Evolutionary conservation across 164 flowering plant species (phyloP).

Genomic region (Stephania cephalantha): DNA sequence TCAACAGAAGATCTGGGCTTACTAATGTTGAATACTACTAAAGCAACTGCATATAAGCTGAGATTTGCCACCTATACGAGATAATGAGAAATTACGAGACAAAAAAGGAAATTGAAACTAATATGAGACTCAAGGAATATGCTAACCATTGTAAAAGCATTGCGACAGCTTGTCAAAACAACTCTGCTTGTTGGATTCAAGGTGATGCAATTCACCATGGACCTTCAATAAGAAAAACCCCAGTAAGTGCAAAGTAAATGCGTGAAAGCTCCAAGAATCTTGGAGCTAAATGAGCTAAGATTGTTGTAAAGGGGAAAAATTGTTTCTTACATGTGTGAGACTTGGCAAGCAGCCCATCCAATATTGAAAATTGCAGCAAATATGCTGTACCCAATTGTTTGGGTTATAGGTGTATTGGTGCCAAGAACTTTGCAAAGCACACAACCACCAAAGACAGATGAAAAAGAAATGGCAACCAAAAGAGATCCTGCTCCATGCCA

Average conservation of each 20-base stretch:
- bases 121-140: slow-evolving; percentile 3
- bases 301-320: slow-evolving; percentile 1
- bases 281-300: not conserved
- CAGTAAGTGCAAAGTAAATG: not conserved
- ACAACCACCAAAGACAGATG: slow-evolving; percentile 94
- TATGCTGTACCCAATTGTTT: slow-evolving; percentile 66
- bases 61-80: slow-evolving; percentile 77
- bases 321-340: slow-evolving; percentile 78
- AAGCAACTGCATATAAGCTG: slow-evolving; percentile 75
- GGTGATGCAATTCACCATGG: slow-evolving; percentile 93
- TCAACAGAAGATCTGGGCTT: slow-evolving; percentile 34
- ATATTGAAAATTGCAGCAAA: slow-evolving; percentile 90
- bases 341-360: slow-evolving; percentile 98
- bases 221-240: slow-evolving; percentile 45
- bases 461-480: slow-evolving; percentile 83
- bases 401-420: slow-evolving; percentile 38
- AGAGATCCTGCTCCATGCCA: slow-evolving; percentile 93
- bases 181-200: slow-evolving; percentile 84
- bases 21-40: slow-evolving; percentile 44
- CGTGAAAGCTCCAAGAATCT: not conserved
- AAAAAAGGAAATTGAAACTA: not conserved
- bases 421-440: slow-evolving; percentile 65
- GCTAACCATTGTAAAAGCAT: slow-evolving; percentile 92
- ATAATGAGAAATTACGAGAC: slow-evolving; percentile 6
- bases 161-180: slow-evolving; percentile 80